Evolutionary conservation across 1,284 basidiomycete species (phyloP), one percentile per base, ranked within the genome.

Genomic region (Irpex lacteus): DNA sequence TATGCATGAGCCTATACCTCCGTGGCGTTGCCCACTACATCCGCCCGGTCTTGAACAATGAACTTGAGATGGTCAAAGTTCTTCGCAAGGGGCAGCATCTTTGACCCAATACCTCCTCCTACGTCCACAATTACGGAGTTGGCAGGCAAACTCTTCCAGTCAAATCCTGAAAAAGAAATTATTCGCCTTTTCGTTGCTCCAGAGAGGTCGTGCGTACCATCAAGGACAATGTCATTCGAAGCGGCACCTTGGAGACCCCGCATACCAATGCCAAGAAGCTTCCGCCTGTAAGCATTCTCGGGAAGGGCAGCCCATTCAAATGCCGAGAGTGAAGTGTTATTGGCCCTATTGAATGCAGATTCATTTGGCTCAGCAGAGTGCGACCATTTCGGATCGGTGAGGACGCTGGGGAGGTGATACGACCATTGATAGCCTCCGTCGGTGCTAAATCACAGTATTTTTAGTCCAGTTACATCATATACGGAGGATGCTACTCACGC

Each of bases 181-280:
- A 36, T 9, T 18, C 8, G 34, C n/a, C 11, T 11, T 8, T 11
- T 34, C 26, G 9, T 26, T 9, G 11, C 37, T 18, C 18, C 15
- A 44, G 13, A 44, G 40, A 15, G 40, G 40, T 44, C 26, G 18
- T 59, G 21, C 52, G 44, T 21, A 49, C 21, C 34, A n/a, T 53
- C 60, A 34, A 37, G 38, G 15, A 37, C 37, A 50, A 57, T 26
- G 11, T 49, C n/a, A 62, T 50, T 55, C 49, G 60, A 37, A 7
- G 36, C 15, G 13, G 53, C 84, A 85, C 4, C 78, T 80, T 49
- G 77, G 78, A 85, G 84, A n/a, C 84, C 86, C 3, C 77, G 77
- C 87, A 90, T 90, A 3, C 85, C 86, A 56, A 82, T 82, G n/a
- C 85, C 87, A 66, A 89, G 89, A 37, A 86, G 78, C 64, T 21